phyloP scores from a whole-genome alignment of 1,284 basidiomycete species.

The Rhodotorula mucilaginosa region DNA sequence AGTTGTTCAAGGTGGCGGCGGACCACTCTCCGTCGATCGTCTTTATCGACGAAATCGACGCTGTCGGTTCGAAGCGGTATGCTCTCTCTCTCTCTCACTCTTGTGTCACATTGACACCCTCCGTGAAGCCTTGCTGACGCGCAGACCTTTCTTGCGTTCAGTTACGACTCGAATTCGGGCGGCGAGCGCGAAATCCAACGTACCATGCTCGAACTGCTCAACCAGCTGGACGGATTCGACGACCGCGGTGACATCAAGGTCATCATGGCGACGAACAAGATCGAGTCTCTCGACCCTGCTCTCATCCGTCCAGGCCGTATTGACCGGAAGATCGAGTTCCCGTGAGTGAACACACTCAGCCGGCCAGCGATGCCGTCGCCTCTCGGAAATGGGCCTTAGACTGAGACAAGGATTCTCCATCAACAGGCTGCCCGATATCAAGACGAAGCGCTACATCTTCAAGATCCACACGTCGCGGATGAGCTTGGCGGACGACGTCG shows the following conservation, averaged over 20 bases:
- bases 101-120: neutral
- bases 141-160: conserved; percentile 3
- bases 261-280: conserved; percentile 89
- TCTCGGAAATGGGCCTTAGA: too few relatives aligned
- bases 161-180: conserved; percentile 53
- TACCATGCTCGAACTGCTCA: conserved; percentile 52
- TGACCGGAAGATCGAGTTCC: conserved; percentile 81
- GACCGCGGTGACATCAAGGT: conserved; percentile 97
- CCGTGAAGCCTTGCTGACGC: neutral
- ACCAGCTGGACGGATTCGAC: conserved; percentile 96
- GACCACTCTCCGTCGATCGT: conserved; percentile 54
- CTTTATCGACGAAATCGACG: conserved; percentile 55
- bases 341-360: conserved; percentile 18
- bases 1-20: conserved; percentile 53
- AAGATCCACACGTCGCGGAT: conserved; percentile 93
- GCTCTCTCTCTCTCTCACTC: conserved; percentile 1
- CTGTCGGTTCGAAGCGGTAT: conserved; percentile 53
- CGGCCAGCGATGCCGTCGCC: neutral
- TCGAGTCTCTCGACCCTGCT: conserved; percentile 92
- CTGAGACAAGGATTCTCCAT: too few relatives aligned
- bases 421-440: conserved; percentile 81
- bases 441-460: conserved; percentile 98
- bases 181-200: conserved; percentile 54
- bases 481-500: conserved; percentile 87
- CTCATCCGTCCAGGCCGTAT: conserved; percentile 97